A percentile compares a stretch with the other conserved stretches of the same genome.
Conservation (phyloP, 2,329 filamentous ascomycete species). For the Cordyceps cateniannulata region DNA sequence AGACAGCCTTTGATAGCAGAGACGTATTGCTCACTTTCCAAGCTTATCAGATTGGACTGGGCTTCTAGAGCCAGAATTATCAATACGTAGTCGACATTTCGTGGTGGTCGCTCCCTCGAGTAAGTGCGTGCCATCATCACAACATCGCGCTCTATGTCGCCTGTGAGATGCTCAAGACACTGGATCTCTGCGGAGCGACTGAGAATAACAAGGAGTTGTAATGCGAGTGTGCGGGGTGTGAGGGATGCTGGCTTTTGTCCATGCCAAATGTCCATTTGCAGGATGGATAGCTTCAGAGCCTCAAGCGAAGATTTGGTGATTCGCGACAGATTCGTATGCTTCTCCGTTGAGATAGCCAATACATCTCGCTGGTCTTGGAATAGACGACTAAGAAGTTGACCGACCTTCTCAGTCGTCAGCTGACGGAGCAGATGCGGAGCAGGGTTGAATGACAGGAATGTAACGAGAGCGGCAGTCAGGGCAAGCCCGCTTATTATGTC, state of each 20-base stretch:
- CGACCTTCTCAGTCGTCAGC: slow-evolving; percentile 47
- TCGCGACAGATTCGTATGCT: slow-evolving; percentile 63
- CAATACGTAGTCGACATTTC: slow-evolving; percentile 36
- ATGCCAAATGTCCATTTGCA: slow-evolving; percentile 54
- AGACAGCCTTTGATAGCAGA: slow-evolving; percentile 26
- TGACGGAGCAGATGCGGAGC: slow-evolving; percentile 54
- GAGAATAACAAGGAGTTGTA: slow-evolving; percentile 47
- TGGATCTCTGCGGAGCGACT: slow-evolving; percentile 6
- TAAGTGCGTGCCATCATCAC: slow-evolving; percentile 20
- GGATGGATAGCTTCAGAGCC: slow-evolving; percentile 47
- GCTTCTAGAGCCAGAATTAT: slow-evolving; percentile 33
- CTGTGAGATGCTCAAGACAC: slow-evolving; percentile 20
- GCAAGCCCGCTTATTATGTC: slow-evolving; percentile 59
- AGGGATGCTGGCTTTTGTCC: slow-evolving; percentile 41
- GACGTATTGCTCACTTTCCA: slow-evolving; percentile 18
- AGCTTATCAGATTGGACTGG: slow-evolving; percentile 25
- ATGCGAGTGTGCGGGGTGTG: slow-evolving; percentile 56
- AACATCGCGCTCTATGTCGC: slow-evolving; percentile 24
- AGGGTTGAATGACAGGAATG: slow-evolving; percentile 54
- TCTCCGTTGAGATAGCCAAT: slow-evolving; percentile 53
- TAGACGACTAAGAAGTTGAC: slow-evolving; percentile 48
- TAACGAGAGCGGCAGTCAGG: slow-evolving; percentile 56
- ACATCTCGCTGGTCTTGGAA: slow-evolving; percentile 51
- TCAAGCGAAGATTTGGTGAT: slow-evolving; percentile 51
- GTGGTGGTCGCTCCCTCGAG: slow-evolving; percentile 13